Evolutionary conservation across 2,329 filamentous ascomycete genomes (phyloP).

Genomic region (Whalleya microplaca): DNA sequence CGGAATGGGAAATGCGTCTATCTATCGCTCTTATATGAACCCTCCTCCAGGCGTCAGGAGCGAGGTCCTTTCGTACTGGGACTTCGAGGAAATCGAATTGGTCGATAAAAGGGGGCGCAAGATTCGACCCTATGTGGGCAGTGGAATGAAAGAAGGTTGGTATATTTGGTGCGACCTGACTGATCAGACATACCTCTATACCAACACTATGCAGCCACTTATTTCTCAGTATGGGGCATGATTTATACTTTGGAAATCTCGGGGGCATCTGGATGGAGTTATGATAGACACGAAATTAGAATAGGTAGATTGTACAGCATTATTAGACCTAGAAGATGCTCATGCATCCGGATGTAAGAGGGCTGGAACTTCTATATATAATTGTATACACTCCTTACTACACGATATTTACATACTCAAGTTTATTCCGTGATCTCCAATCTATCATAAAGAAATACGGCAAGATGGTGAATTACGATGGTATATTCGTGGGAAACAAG

Average conservation of each 20-base stretch:
- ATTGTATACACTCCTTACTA: not conserved
- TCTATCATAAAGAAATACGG: too few species aligned
- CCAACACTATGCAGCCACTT: not conserved
- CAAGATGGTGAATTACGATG: too few species aligned
- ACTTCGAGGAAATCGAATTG: slow-evolving; percentile 15
- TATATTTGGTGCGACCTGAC: slow-evolving; percentile 7
- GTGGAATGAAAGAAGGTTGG: slow-evolving; percentile 11
- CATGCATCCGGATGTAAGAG: not conserved
- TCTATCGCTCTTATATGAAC: slow-evolving; percentile 2
- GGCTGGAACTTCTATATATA: not conserved
- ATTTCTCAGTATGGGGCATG: not conserved
- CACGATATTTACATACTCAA: not conserved
- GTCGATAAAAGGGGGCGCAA: slow-evolving; percentile 3
- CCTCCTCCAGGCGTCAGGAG: slow-evolving; percentile 3
- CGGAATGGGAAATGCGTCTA: slow-evolving; percentile 3
- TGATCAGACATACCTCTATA: not conserved
- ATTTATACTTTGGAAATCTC: not conserved
- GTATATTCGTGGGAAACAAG: too few species aligned
- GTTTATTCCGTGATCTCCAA: too few species aligned
- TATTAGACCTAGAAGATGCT: not conserved
- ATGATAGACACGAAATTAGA: not conserved
- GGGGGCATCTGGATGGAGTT: not conserved
- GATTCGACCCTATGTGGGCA: slow-evolving; percentile 3
- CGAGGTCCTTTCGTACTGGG: slow-evolving; percentile 8
- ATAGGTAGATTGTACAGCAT: not conserved